Evolutionary conservation across 345 rosid species (phyloP).

Genomic region (Pelargonium nanum): DNA sequence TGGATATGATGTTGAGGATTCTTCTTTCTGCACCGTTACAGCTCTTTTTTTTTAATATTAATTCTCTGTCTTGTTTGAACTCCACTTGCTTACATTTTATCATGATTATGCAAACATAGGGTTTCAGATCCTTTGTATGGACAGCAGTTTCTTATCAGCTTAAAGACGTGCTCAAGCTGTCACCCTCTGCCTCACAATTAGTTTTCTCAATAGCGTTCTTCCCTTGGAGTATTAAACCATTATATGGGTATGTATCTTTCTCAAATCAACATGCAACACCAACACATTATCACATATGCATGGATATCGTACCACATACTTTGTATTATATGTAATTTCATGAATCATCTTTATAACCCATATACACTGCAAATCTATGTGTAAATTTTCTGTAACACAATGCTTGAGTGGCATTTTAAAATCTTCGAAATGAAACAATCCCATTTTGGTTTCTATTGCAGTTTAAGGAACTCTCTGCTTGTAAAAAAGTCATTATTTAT

Average conservation of each 20-base stretch:
- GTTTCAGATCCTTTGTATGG: slow-evolving; percentile 97
- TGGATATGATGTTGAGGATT: neutral
- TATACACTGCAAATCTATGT: no score
- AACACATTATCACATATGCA: neutral
- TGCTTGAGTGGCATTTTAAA: no score
- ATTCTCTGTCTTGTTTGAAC: neutral
- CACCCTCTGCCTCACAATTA: slow-evolving; percentile 93
- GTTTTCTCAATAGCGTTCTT: slow-evolving; percentile 71
- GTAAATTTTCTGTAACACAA: no score
- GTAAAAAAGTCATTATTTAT: no score
- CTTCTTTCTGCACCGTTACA: no score
- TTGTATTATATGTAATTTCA: neutral
- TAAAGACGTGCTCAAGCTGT: slow-evolving; percentile 74
- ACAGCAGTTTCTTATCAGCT: slow-evolving; percentile 95
- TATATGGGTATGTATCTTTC: slow-evolving; percentile 58
- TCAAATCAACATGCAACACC: neutral
- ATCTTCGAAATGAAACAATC: no score
- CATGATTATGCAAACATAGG: slow-evolving; percentile 34
- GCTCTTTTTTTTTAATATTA: neutral
- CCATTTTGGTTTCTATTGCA: no score
- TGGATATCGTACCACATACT: neutral
- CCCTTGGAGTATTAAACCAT: slow-evolving; percentile 95
- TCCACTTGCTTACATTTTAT: neutral
- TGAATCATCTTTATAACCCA: no score
- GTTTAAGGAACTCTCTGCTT: no score